Conservation (phyloP, 2,329 filamentous ascomycete species). For the Exophiala alcalophila region DNA sequence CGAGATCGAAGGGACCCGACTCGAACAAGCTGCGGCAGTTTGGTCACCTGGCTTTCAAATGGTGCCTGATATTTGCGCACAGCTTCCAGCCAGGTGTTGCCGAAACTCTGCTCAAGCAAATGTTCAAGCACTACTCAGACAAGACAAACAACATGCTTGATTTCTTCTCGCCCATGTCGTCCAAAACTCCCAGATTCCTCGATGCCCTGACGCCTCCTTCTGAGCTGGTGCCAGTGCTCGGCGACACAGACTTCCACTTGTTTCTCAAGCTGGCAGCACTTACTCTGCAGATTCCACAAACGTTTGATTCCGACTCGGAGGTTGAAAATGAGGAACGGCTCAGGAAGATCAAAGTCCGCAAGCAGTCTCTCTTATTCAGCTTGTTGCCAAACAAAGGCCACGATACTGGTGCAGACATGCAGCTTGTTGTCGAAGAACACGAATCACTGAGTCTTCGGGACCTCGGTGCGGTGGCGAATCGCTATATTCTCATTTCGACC, state of each 20-base stretch:
- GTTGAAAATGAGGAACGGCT: constrained; percentile 2
- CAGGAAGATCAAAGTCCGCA: constrained; percentile 15
- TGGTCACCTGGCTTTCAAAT: constrained; percentile 16
- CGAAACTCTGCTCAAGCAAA: constrained; percentile 21
- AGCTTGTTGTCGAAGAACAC: constrained; percentile 16
- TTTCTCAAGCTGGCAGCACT: constrained; percentile 26
- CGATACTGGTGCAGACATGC: constrained; percentile 12
- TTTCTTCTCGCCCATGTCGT: constrained; percentile 12
- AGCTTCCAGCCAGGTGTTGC: constrained; percentile 5
- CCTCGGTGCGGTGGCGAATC: constrained; percentile 20
- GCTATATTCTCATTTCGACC: constrained; percentile 21
- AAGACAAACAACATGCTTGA: constrained; percentile 26
- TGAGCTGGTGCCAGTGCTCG: constrained; percentile 11
- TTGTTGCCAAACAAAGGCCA: constrained; percentile 24
- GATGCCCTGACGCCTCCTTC: constrained; percentile 4
- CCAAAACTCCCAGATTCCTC: constrained; percentile 14
- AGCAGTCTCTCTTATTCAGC: constrained; percentile 24
- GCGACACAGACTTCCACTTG: constrained; percentile 25
- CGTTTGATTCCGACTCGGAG: neutral
- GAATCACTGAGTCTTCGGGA: constrained; percentile 12
- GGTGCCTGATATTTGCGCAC: constrained; percentile 19
- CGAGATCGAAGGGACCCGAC: neutral
- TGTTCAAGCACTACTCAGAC: constrained; percentile 26
- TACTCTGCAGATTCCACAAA: constrained; percentile 10
- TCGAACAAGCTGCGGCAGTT: constrained; percentile 12